These are phyloP conservation scores for Aspergillus steynii DNA, from an alignment of 495 filamentous ascomycete species.

Conservation along the genomic window DNA sequence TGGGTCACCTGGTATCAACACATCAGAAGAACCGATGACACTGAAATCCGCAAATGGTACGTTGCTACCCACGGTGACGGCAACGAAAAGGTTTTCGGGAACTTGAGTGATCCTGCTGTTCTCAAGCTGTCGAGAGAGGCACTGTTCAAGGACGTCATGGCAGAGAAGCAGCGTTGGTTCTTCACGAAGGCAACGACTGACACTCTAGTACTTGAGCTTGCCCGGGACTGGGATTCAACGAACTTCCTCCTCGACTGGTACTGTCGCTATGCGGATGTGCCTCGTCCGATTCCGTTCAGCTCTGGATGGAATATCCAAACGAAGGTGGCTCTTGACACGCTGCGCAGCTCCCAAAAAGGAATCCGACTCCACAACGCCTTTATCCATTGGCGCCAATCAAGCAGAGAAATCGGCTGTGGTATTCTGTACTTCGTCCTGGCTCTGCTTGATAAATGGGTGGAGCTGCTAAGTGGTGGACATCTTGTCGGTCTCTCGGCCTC, in stretches of 20 bases:
- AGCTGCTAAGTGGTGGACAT: conserved; percentile 47
- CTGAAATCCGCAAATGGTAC: conserved; percentile 53
- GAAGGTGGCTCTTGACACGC: conserved; percentile 55
- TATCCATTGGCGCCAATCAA: conserved; percentile 60
- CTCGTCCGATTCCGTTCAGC: conserved; percentile 56
- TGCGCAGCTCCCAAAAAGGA: conserved; percentile 57
- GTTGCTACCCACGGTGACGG: conserved; percentile 33
- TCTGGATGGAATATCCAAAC: conserved; percentile 63
- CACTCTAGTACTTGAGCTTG: conserved; percentile 48
- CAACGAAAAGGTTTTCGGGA: conserved; percentile 38
- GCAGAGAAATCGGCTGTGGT: conserved; percentile 57
- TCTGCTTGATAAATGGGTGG: conserved; percentile 61
- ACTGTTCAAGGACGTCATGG: conserved; percentile 43
- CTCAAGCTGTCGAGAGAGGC: conserved; percentile 49
- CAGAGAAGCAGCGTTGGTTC: conserved; percentile 43
- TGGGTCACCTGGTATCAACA: conserved; percentile 54
- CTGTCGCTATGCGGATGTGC: conserved; percentile 50
- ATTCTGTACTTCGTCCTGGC: conserved; percentile 60
- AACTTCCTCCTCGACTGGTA: conserved; percentile 62
- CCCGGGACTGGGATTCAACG: conserved; percentile 55
- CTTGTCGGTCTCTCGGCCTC: conserved; percentile 44
- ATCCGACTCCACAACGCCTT: conserved; percentile 62
- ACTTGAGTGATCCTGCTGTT: conserved; percentile 43
- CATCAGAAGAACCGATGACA: conserved; percentile 46
- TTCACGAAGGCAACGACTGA: conserved; percentile 45